These are phyloP conservation scores for Blastomyces emzantsi DNA, from an alignment of 2,329 filamentous ascomycete species.

Conservation along the genomic window DNA sequence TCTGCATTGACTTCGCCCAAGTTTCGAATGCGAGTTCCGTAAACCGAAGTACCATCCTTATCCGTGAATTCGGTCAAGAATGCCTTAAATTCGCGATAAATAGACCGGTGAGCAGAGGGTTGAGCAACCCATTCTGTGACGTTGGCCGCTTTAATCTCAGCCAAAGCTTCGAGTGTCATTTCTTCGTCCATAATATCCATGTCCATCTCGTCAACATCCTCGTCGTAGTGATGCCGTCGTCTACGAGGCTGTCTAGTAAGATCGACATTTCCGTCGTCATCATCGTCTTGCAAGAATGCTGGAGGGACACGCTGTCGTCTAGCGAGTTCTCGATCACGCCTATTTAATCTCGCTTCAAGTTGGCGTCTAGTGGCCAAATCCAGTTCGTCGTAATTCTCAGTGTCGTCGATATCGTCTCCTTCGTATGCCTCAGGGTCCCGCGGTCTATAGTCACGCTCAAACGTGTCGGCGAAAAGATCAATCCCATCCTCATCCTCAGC, in stretches of 20 bases:
- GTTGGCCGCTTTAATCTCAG: conserved; percentile 87
- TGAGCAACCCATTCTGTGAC: conserved; percentile 93
- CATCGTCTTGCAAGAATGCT: conserved; percentile 61
- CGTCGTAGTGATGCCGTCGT: conserved; percentile 83
- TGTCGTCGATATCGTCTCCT: conserved; percentile 54
- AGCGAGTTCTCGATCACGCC: conserved; percentile 53
- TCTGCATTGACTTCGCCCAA: conserved; percentile 97
- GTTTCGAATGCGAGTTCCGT: conserved; percentile 85
- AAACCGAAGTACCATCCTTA: conserved; percentile 79
- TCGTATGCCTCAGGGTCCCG: conserved; percentile 44
- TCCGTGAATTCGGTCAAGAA: conserved; percentile 97
- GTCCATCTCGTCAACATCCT: conserved; percentile 79
- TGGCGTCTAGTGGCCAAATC: conserved; percentile 50
- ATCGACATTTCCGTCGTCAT: conserved; percentile 76
- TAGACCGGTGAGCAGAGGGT: conserved; percentile 80
- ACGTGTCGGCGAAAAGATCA: conserved; percentile 59
- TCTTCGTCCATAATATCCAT: conserved; percentile 98
- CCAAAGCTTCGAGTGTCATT: conserved; percentile 79
- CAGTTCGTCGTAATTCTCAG: conserved; percentile 54
- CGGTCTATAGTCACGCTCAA: conserved; percentile 52
- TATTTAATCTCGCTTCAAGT: conserved; percentile 53
- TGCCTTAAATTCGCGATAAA: conserved; percentile 93
- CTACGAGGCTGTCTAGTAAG: conserved; percentile 77
- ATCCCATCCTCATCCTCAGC: conserved; percentile 62
- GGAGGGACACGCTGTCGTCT: conserved; percentile 51